Conservation (phyloP, 2,329 filamentous ascomycete genomes). For the Apiospora sp. region DNA sequence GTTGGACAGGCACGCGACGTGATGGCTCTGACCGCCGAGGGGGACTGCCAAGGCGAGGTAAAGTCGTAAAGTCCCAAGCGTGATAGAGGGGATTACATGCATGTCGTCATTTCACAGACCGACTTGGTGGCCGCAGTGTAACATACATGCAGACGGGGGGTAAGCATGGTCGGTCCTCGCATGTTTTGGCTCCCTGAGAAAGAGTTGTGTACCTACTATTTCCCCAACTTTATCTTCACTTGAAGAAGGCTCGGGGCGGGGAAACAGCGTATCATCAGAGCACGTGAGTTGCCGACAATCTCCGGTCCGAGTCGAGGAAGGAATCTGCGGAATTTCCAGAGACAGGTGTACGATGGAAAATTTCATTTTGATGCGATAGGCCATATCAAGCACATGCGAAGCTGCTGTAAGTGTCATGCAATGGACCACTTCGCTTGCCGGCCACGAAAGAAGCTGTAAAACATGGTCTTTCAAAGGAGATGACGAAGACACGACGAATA, state of each 20-base stretch:
- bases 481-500: neutral
- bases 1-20: constrained; percentile 14
- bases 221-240: neutral
- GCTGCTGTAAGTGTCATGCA: neutral
- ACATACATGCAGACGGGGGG: neutral
- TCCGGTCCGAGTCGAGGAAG: neutral
- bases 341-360: neutral
- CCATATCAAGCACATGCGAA: neutral
- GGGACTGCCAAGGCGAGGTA: constrained; percentile 6
- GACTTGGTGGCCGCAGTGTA: neutral
- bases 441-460: neutral
- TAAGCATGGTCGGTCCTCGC: neutral
- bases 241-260: neutral
- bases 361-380: neutral
- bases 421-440: neutral
- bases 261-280: neutral
- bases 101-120: constrained; percentile 21
- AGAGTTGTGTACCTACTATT: neutral
- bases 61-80: neutral
- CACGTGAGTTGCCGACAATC: neutral
- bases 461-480: neutral
- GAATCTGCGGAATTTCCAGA: neutral
- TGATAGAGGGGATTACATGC: constrained; percentile 15
- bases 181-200: neutral
- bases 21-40: neutral